phyloP scores from a whole-genome alignment of 2,329 filamentous ascomycete genomes.

The Xylariaceae sp. region DNA sequence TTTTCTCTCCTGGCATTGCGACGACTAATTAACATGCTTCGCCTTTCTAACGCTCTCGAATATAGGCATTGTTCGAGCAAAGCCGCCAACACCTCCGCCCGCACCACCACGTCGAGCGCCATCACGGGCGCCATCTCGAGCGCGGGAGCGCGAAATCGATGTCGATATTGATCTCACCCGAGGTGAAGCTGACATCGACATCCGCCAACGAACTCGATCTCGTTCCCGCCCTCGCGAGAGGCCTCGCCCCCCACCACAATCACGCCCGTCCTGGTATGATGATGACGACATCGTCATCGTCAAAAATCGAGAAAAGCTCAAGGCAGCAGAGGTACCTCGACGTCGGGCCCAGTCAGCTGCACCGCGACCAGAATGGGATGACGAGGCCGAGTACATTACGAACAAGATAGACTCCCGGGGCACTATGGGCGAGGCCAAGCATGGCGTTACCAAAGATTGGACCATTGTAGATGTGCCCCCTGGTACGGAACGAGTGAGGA shows the following conservation, averaged over 20 bases:
- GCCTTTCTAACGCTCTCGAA: constrained; percentile 15
- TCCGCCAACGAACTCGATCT: constrained; percentile 38
- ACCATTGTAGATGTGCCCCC: constrained; percentile 78
- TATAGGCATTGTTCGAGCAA: constrained; percentile 42
- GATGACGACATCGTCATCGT: constrained; percentile 66
- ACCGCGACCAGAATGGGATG: constrained; percentile 49
- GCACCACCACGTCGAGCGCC: constrained; percentile 43
- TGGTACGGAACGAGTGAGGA: constrained; percentile 72
- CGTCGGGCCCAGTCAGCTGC: constrained; percentile 50
- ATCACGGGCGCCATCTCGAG: constrained; percentile 39
- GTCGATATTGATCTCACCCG: constrained; percentile 56
- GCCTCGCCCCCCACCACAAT: constrained; percentile 31
- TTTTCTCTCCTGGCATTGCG: too few relatives aligned
- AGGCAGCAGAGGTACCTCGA: constrained; percentile 38
- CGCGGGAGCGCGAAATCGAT: constrained; percentile 50
- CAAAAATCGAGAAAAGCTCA: constrained; percentile 46
- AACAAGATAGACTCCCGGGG: constrained; percentile 53
- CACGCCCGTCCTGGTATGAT: constrained; percentile 30
- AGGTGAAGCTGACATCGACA: constrained; percentile 53
- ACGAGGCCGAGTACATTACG: constrained; percentile 60
- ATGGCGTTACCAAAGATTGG: constrained; percentile 73
- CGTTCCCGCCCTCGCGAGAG: constrained; percentile 37
- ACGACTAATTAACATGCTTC: not conserved
- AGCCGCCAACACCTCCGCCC: constrained; percentile 42
- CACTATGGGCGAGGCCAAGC: constrained; percentile 66